Percentiles rank a stretch among this genome's conserved stretches.
These are phyloP conservation scores for Trebouxiophyceae sp. DNA, from an alignment of 163 green algal species.

Conservation along the genomic window DNA sequence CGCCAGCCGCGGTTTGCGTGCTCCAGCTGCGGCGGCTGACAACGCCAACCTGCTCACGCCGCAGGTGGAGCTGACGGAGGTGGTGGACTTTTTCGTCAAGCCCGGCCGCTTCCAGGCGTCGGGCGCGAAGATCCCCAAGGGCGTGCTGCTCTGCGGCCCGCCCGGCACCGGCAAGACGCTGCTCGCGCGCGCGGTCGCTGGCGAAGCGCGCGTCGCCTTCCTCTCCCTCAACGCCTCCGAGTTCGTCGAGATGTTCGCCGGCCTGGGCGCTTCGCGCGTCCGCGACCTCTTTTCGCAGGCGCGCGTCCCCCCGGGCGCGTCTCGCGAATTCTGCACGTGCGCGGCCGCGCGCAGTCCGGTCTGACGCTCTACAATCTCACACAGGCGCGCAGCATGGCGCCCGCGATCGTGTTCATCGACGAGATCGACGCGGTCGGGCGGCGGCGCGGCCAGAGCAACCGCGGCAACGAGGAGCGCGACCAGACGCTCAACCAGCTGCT, in stretches of 20 bases:
- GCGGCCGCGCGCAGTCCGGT: too few relatives aligned
- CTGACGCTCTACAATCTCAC: too few relatives aligned
- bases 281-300: conserved; percentile 65
- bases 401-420: conserved; percentile 98
- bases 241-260: conserved; percentile 99
- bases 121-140: conserved; percentile 71
- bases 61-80: conserved; percentile 76
- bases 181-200: conserved; percentile 68
- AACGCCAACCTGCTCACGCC: conserved; percentile 1
- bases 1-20: neutral
- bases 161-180: conserved; percentile 90
- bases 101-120: conserved; percentile 70
- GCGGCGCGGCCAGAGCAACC: conserved; percentile 50
- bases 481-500: conserved; percentile 98
- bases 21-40: neutral
- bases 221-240: conserved; percentile 88
- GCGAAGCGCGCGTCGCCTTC: conserved; percentile 88
- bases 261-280: conserved; percentile 74
- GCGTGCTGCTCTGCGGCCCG: conserved; percentile 65
- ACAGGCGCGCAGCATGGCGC: conserved; percentile 70
- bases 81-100: conserved; percentile 95
- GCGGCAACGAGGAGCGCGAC: conserved; percentile 93
- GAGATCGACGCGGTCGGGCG: conserved; percentile 88
- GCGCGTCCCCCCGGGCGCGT: too few relatives aligned
- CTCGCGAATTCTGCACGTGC: too few relatives aligned